Base-by-base conservation (phyloP, 2,329 filamentous ascomycete species). In the Aspergillus oerlinghausenensis region DNA sequence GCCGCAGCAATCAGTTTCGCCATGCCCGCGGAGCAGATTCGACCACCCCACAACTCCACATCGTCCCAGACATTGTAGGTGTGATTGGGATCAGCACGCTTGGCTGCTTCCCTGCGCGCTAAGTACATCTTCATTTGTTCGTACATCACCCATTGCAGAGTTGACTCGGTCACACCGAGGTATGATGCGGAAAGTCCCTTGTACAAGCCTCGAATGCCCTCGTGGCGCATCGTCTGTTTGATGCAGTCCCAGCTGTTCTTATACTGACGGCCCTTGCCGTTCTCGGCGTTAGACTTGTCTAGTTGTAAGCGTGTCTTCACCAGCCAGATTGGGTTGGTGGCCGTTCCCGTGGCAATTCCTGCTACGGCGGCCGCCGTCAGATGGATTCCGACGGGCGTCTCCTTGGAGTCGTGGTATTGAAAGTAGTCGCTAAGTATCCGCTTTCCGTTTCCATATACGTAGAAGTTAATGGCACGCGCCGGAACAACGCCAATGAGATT, bases 251-350 rank as follows among this genome's bases (percentile, higher is more conserved):
- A 83, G 61, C 90, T 92, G 73, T 96, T 96, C 71, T 85, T 86
- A 75, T 97, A 97, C 68, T 86, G 86, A 52, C 92, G 81, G 52
- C 79, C 78, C 54, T 57, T 82, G 78, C 60, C 82, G 59, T 77
- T 77, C 65, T 84, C 83, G 17, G 88, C 88, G 52, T 86, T 84
- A 69, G 89, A 90, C 78, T 92, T 95, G 78, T 97, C 92, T 35
- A 97, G 83, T 76, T 97, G 92, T 65, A 97, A 73, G 32, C 92
- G 82, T 43, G 92, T 97, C 81, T 97, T 97, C 70, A 97, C 86
- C 61, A 97, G 83, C 92, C 92, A 97, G 68, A 97, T 96, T 1
- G 92, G 92, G 74, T 97, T 97, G 40, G 92, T 97, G 23, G 88
- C 90, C 1, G 93, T 97, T 49, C 90, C 90, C 0, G 93, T 97